phyloP scores from a whole-genome alignment of 495 filamentous ascomycete species.

The Aspergillus haitiensis region DNA sequence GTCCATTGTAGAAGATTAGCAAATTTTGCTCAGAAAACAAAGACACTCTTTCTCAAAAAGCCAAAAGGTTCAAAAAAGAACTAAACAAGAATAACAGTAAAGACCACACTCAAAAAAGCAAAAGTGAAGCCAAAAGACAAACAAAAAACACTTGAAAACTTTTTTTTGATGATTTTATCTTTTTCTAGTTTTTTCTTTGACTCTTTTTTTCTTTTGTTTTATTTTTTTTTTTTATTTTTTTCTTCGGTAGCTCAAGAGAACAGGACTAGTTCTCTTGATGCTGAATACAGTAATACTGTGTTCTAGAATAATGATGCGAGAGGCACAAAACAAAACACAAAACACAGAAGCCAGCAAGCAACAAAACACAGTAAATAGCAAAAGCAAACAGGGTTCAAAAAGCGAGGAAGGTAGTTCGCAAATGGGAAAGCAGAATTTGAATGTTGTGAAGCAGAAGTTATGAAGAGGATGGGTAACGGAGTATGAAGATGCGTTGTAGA shows the following conservation, averaged over 20 bases:
- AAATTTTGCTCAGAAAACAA: slow-evolving; percentile 3
- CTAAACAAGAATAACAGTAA: slow-evolving; percentile 2
- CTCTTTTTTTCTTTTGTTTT: slow-evolving; percentile 2
- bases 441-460: not conserved
- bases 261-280: not conserved
- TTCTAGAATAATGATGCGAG: not conserved
- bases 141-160: not conserved
- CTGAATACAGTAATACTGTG: slow-evolving; percentile 2
- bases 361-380: not conserved
- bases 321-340: slow-evolving; percentile 1
- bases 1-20: slow-evolving; percentile 10
- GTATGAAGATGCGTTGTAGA: not conserved
- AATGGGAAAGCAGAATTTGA: not conserved
- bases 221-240: slow-evolving; percentile 6
- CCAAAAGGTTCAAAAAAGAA: slow-evolving; percentile 5
- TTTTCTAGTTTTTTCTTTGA: not conserved
- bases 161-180: not conserved
- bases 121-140: slow-evolving; percentile 10
- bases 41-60: not conserved
- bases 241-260: slow-evolving; percentile 1
- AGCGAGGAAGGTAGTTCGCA: not conserved
- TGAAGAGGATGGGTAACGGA: not conserved
- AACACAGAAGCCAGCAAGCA: not conserved
- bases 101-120: not conserved
- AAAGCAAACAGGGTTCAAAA: not conserved